Conservation (phyloP, 2,329 filamentous ascomycete species). For the Trichoderma simmonsii region DNA sequence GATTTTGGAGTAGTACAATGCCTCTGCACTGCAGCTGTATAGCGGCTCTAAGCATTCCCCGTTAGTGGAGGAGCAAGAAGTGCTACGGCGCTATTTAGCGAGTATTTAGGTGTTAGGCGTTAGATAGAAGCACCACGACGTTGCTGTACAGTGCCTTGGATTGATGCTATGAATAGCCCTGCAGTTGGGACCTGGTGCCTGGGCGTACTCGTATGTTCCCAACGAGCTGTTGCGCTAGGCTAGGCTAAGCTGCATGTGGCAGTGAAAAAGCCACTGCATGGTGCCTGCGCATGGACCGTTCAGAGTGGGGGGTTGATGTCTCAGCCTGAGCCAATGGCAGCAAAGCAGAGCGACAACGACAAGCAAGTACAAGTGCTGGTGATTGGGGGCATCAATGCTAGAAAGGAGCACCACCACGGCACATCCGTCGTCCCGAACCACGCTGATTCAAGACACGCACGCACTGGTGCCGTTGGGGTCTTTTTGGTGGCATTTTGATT, state of each 20-base stretch:
- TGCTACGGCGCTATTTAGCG: neutral
- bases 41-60: neutral
- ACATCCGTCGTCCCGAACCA: neutral
- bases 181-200: constrained; percentile 5
- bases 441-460: neutral
- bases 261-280: neutral
- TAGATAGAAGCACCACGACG: neutral
- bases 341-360: neutral
- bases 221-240: neutral
- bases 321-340: neutral
- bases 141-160: neutral
- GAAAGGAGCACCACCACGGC: neutral
- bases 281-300: neutral
- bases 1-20: neutral
- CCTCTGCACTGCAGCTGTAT: neutral
- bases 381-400: neutral
- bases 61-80: neutral
- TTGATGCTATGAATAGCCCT: neutral
- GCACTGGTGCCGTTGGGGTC: neutral
- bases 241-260: neutral
- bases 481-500: neutral
- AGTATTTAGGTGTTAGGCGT: neutral
- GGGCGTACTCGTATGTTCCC: neutral
- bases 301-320: neutral
- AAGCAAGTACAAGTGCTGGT: neutral